Evolutionary conservation across 169 alveolate genomes (phyloP).

Genomic region (Babesia sp.): DNA sequence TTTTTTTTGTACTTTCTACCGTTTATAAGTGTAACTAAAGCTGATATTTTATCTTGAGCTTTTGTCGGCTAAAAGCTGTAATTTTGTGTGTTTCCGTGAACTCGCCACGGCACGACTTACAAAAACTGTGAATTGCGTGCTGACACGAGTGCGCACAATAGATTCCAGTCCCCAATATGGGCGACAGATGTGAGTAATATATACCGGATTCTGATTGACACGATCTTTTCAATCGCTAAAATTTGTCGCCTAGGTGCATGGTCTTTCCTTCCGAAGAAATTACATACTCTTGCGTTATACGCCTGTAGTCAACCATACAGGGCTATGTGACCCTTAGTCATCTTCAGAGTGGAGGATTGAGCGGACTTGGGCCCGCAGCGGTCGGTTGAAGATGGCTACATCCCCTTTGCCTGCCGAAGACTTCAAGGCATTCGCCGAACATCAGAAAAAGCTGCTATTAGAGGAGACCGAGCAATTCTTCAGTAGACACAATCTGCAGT

Average conservation of each 20-base stretch:
- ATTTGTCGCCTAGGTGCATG: neutral
- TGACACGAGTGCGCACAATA: neutral
- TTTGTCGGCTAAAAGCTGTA: neutral
- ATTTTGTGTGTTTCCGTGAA: neutral
- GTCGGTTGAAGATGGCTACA: conserved; percentile 56
- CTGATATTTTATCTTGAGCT: neutral
- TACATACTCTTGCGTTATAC: neutral
- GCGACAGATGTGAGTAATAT: neutral
- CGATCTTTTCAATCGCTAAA: neutral
- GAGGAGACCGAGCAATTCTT: conserved; percentile 59
- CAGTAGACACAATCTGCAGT: conserved; percentile 43
- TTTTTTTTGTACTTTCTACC: neutral
- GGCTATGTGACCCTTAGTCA: neutral
- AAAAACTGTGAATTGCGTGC: neutral
- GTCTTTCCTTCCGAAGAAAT: neutral
- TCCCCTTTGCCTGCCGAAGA: conserved; percentile 56
- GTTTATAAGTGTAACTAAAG: neutral
- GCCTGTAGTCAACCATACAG: neutral
- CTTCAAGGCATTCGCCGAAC: conserved; percentile 51
- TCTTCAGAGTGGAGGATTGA: neutral
- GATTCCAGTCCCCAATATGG: neutral
- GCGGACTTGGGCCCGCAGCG: neutral
- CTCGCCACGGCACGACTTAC: neutral
- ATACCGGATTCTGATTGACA: neutral
- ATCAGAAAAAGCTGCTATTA: conserved; percentile 51